Conservation (phyloP, 768 basidiomycete genomes). For the Rhodocollybia butyracea region DNA sequence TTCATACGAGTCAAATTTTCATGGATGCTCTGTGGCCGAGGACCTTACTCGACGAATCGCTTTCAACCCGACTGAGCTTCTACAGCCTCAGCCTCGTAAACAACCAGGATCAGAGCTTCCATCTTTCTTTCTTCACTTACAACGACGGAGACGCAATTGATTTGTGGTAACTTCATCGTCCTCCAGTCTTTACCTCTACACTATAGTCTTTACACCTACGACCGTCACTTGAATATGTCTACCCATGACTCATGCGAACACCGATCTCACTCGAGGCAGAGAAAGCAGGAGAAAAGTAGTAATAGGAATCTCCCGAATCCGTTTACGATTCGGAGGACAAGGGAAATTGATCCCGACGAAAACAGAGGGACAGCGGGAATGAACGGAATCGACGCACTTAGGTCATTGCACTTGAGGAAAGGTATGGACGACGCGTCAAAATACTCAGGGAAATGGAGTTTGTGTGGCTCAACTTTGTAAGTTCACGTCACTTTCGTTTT, state of each 20-base stretch:
- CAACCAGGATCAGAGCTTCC: background rate
- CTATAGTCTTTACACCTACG: background rate
- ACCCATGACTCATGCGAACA: background rate
- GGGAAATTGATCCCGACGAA: no score
- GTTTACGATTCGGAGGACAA: background rate
- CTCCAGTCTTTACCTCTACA: background rate
- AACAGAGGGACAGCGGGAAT: no score
- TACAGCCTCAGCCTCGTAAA: background rate
- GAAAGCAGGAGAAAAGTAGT: background rate
- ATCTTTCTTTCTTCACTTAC: background rate
- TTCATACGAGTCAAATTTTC: background rate
- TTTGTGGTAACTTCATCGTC: background rate
- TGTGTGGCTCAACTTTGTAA: background rate
- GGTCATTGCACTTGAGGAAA: no score
- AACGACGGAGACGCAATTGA: constrained; percentile 4
- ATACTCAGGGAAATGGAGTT: background rate
- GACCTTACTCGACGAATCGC: background rate
- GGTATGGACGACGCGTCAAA: background rate
- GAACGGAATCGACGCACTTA: no score
- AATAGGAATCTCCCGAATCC: background rate
- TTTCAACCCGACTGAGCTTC: background rate
- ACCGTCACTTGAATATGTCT: background rate
- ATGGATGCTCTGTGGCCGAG: background rate
- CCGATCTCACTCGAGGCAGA: background rate
- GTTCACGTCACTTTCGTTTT: background rate